Percentiles rank a stretch among this genome's conserved stretches.
phyloP scores from a whole-genome alignment of 768 basidiomycete genomes.

The Hemileccinum impolitum region DNA sequence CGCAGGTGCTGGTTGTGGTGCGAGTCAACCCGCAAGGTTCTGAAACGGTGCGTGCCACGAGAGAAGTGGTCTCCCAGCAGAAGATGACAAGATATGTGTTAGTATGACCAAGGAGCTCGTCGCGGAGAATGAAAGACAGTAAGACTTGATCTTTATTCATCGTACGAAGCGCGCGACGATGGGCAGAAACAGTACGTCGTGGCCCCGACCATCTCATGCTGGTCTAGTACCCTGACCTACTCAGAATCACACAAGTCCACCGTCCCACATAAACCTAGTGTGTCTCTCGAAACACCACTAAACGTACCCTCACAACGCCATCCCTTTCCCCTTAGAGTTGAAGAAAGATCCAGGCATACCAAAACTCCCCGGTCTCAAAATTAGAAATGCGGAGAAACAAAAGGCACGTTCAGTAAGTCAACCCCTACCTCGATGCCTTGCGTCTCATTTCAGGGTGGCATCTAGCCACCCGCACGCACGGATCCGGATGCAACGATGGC shows the following conservation, averaged over 20 bases:
- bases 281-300: not conserved
- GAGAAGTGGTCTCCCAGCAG: too few relatives aligned
- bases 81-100: too few relatives aligned
- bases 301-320: conserved; percentile 2
- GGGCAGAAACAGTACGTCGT: conserved; percentile 33
- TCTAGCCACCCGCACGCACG: conserved; percentile 25
- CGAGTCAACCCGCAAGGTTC: too few relatives aligned
- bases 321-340: conserved; percentile 46
- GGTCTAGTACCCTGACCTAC: not conserved
- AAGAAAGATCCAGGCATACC: conserved; percentile 91
- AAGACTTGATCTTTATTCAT: not conserved
- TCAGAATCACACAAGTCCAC: conserved; percentile 24
- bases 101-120: too few relatives aligned
- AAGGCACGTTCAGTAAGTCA: conserved; percentile 40
- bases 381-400: conserved; percentile 49
- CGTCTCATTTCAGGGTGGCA: not conserved
- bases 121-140: conserved; percentile 17
- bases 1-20: too few relatives aligned
- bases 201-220: not conserved
- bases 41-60: too few relatives aligned
- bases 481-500: conserved; percentile 66
- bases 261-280: conserved; percentile 27
- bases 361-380: conserved; percentile 71
- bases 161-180: too few relatives aligned
- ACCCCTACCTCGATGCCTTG: not conserved